Conservation (phyloP, 345 rosid genomes). For the Draba incana region DNA sequence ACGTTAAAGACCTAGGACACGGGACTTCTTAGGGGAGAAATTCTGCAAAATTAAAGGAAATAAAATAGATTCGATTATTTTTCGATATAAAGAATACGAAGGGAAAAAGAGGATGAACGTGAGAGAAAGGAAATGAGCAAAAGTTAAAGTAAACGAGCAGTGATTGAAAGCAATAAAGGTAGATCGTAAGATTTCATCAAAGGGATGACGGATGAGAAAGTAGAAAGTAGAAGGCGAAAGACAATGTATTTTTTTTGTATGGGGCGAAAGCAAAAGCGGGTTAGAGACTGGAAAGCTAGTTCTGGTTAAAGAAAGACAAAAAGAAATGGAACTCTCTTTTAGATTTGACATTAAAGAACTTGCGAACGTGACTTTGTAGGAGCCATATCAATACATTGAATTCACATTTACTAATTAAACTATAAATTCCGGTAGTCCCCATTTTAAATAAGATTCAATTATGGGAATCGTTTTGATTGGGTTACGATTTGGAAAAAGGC, state of each 20-base stretch:
- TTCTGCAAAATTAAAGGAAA: no score
- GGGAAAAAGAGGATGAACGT: slow-evolving; percentile 30
- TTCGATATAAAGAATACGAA: slow-evolving; percentile 8
- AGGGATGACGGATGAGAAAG: slow-evolving; percentile 30
- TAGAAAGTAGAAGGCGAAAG: slow-evolving; percentile 37
- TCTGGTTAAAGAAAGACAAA: slow-evolving; percentile 44
- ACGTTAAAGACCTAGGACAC: no score
- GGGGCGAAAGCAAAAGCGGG: slow-evolving; percentile 38
- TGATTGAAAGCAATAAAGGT: slow-evolving; percentile 39
- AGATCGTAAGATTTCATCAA: slow-evolving; percentile 32
- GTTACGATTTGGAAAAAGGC: slow-evolving; percentile 6
- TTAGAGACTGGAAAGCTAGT: slow-evolving; percentile 37
- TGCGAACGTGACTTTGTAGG: slow-evolving; percentile 33
- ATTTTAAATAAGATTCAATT: not conserved
- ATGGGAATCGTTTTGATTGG: slow-evolving; percentile 10
- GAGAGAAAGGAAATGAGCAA: slow-evolving; percentile 30
- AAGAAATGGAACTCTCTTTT: slow-evolving; percentile 34
- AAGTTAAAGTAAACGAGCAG: slow-evolving; percentile 30
- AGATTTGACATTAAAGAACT: slow-evolving; percentile 34
- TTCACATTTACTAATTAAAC: not conserved
- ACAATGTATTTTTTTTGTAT: slow-evolving; percentile 15
- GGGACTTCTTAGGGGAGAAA: no score
- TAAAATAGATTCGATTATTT: slow-evolving; percentile 1
- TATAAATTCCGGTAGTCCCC: not conserved
- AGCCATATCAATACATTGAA: slow-evolving; percentile 17